Evolutionary conservation across 176 grass and related monocot species (phyloP).

Genomic region (Echinochloa phyllopogon): DNA sequence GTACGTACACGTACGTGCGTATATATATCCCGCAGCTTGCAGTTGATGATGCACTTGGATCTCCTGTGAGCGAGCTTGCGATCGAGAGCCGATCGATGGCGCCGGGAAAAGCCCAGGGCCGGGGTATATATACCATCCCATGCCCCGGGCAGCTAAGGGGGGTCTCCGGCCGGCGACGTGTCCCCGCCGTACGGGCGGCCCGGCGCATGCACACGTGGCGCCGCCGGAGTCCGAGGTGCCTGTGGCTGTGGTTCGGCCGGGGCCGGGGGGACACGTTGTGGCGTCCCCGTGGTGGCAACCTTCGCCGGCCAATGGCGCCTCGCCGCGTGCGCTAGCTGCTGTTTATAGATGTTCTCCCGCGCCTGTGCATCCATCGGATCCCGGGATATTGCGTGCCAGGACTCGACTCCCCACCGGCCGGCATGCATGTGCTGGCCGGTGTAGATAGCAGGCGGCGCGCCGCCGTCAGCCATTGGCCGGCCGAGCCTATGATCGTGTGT

Average conservation of each 20-base stretch:
- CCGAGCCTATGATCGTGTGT: background rate
- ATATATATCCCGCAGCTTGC: too few species aligned
- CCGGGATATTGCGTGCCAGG: background rate
- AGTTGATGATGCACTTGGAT: too few species aligned
- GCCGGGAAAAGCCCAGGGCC: background rate
- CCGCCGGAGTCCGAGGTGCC: background rate
- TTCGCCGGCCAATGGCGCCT: background rate
- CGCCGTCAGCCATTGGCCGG: too few species aligned
- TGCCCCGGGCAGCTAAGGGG: too few species aligned
- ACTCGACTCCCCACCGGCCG: background rate
- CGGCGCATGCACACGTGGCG: conserved; percentile 12
- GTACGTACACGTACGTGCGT: background rate
- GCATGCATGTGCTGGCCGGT: background rate
- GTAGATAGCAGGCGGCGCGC: too few species aligned
- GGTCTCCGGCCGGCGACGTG: background rate
- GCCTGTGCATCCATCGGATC: background rate
- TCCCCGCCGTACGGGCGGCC: background rate
- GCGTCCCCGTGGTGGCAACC: background rate
- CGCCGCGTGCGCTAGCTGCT: background rate
- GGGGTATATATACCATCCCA: conserved; percentile 6
- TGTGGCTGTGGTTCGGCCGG: conserved; percentile 1
- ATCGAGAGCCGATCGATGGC: too few species aligned
- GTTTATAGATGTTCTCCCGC: too few species aligned
- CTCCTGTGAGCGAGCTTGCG: too few species aligned
- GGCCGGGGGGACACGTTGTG: conserved; percentile 26